These are phyloP conservation scores for Hymenoscyphus linearis DNA, from an alignment of 2,329 filamentous ascomycete species.

Conservation along the genomic window DNA sequence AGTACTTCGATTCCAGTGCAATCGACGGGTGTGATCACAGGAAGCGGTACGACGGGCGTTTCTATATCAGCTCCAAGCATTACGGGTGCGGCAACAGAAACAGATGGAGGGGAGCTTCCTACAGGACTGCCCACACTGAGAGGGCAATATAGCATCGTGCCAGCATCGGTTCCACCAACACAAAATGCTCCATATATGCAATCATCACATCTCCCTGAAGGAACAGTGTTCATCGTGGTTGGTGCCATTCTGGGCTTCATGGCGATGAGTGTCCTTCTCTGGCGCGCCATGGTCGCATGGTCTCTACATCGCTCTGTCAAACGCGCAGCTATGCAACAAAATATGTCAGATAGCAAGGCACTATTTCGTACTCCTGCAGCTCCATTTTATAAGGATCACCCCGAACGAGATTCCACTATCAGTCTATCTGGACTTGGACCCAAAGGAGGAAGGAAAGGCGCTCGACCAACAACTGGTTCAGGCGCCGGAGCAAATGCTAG, in stretches of 20 bases:
- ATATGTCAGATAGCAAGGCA: conserved; percentile 64
- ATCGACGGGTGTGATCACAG: conserved; percentile 14
- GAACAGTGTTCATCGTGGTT: conserved; percentile 93
- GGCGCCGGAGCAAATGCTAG: conserved; percentile 18
- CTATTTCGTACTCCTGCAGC: conserved; percentile 50
- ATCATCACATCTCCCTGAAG: conserved; percentile 76
- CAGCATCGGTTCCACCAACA: conserved; percentile 75
- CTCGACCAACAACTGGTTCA: conserved; percentile 34
- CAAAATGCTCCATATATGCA: conserved; percentile 87
- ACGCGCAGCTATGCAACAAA: conserved; percentile 72
- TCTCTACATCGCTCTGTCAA: conserved; percentile 88
- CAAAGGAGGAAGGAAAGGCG: conserved; percentile 30
- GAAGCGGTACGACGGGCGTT: conserved; percentile 12
- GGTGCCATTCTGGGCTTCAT: conserved; percentile 83
- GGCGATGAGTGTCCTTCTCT: conserved; percentile 73
- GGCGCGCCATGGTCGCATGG: conserved; percentile 84
- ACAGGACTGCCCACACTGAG: conserved; percentile 47
- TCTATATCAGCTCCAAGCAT: conserved; percentile 4
- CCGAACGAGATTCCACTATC: conserved; percentile 42
- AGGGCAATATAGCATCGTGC: conserved; percentile 58
- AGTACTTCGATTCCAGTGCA: neutral
- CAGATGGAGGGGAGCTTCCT: conserved; percentile 8
- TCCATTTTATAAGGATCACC: conserved; percentile 58
- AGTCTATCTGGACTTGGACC: conserved; percentile 25
- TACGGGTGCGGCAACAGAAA: conserved; percentile 9